These are phyloP conservation scores for Penicillium pancosmium DNA, from an alignment of 495 filamentous ascomycete species.

Conservation along the genomic window DNA sequence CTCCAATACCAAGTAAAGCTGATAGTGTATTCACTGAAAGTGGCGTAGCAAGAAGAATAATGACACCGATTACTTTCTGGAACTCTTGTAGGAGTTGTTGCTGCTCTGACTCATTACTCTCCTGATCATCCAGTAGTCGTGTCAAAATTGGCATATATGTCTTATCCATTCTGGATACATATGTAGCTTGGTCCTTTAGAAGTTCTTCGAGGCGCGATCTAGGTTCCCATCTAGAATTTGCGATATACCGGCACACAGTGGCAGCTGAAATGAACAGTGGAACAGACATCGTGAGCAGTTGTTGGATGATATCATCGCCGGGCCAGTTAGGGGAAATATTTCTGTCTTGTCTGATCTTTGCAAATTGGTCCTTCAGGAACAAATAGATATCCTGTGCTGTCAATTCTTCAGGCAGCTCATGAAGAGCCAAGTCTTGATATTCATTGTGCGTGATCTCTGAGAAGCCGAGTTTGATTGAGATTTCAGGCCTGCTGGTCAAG, in stretches of 20 bases:
- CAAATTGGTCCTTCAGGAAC: constrained; percentile 29
- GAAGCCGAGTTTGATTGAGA: constrained; percentile 42
- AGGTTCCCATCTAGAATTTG: constrained; percentile 20
- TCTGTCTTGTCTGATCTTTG: constrained; percentile 22
- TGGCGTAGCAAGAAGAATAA: constrained; percentile 30
- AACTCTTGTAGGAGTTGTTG: constrained; percentile 24
- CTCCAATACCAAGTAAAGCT: constrained; percentile 11
- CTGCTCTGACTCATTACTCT: constrained; percentile 7
- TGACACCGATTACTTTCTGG: constrained; percentile 27
- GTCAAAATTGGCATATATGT: constrained; percentile 35
- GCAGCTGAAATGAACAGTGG: constrained; percentile 38
- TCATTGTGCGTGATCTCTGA: constrained; percentile 14
- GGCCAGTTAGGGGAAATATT: constrained; percentile 41
- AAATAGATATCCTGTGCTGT: constrained; percentile 34
- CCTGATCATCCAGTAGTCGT: constrained; percentile 22
- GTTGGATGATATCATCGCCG: constrained; percentile 17
- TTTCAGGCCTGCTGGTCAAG: constrained; percentile 50
- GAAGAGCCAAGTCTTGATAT: constrained; percentile 31
- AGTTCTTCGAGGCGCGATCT: constrained; percentile 18
- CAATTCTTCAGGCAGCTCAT: constrained; percentile 25
- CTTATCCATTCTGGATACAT: constrained; percentile 23
- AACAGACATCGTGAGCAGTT: constrained; percentile 25
- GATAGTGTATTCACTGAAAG: constrained; percentile 26
- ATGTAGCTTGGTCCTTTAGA: constrained; percentile 18
- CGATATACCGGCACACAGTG: constrained; percentile 33